Conservation (phyloP, 306 rosid species). For the Pueraria montana region DNA sequence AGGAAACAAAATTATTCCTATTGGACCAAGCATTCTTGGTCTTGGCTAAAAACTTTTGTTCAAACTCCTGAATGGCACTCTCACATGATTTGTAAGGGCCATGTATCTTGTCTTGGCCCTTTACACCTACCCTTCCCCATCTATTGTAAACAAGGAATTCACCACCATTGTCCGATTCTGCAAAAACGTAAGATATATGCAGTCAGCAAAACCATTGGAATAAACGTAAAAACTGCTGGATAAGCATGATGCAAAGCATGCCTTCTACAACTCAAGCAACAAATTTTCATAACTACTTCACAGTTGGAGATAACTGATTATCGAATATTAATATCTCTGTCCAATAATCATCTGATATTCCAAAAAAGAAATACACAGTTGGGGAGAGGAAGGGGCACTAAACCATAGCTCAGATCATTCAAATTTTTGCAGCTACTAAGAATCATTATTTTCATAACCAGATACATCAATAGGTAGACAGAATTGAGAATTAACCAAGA, state of each 20-base stretch:
- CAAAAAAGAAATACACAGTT: not conserved
- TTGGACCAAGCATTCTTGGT: constrained; percentile 81
- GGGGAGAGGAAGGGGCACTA: not conserved
- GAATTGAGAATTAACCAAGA: constrained; percentile 70
- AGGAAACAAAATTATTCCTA: constrained; percentile 64
- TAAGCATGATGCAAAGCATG: constrained; percentile 9
- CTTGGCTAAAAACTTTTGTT: constrained; percentile 75
- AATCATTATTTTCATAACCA: constrained; percentile 30
- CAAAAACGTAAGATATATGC: constrained; percentile 35
- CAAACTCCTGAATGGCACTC: constrained; percentile 71
- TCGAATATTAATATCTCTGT: not conserved
- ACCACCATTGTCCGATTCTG: constrained; percentile 89
- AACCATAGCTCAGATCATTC: not conserved
- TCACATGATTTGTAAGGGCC: constrained; percentile 73
- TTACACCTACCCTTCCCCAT: constrained; percentile 97
- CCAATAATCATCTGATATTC: constrained; percentile 9
- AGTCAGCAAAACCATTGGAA: constrained; percentile 33
- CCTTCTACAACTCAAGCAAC: constrained; percentile 31
- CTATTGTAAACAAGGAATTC: constrained; percentile 82
- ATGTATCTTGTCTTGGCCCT: constrained; percentile 80
- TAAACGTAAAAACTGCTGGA: constrained; percentile 13
- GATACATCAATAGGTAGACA: constrained; percentile 3
- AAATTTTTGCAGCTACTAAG: not conserved
- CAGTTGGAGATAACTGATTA: not conserved
- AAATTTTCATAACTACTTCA: constrained; percentile 4